Percentiles rank a stretch among this genome's conserved stretches.
Evolutionary conservation across 2,329 filamentous ascomycete genomes (phyloP).

Genomic region (Hypoxylon rubiginosum): DNA sequence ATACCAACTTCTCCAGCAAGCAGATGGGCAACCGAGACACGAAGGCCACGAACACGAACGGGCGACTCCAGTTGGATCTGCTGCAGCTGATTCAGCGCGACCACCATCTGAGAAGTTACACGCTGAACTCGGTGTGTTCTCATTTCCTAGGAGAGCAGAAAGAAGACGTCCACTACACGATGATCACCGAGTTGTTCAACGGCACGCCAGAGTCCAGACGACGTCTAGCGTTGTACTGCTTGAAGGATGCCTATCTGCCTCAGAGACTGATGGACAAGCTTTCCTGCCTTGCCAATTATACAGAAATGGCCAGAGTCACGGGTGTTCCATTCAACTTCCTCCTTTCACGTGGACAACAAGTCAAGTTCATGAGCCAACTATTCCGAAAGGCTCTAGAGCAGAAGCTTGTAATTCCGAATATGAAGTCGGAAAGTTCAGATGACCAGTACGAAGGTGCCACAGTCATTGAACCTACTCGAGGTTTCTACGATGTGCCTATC

Average conservation of each 20-base stretch:
- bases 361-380: conserved; percentile 97
- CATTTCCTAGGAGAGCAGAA: conserved; percentile 98
- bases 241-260: conserved; percentile 97
- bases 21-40: conserved; percentile 98
- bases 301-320: conserved; percentile 99
- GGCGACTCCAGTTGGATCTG: conserved; percentile 90
- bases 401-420: conserved; percentile 92
- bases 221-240: conserved; percentile 91
- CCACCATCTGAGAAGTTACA: conserved; percentile 95
- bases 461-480: conserved; percentile 93
- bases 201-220: conserved; percentile 93
- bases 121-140: conserved; percentile 93
- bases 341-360: conserved; percentile 91
- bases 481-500: conserved; percentile 94
- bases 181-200: conserved; percentile 99
- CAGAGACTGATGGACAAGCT: conserved; percentile 97
- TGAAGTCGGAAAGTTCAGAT: conserved; percentile 76
- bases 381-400: conserved; percentile 96
- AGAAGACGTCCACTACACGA: conserved; percentile 98
- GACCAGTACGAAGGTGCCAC: conserved; percentile 98
- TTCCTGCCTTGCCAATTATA: conserved; percentile 98
- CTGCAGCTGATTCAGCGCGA: conserved; percentile 96
- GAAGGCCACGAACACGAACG: conserved; percentile 94
- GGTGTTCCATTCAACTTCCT: conserved; percentile 97
- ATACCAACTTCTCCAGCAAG: conserved; percentile 94